Base-by-base conservation (phyloP, 2,329 filamentous ascomycete genomes). In the Rhynchosporium secalis region DNA sequence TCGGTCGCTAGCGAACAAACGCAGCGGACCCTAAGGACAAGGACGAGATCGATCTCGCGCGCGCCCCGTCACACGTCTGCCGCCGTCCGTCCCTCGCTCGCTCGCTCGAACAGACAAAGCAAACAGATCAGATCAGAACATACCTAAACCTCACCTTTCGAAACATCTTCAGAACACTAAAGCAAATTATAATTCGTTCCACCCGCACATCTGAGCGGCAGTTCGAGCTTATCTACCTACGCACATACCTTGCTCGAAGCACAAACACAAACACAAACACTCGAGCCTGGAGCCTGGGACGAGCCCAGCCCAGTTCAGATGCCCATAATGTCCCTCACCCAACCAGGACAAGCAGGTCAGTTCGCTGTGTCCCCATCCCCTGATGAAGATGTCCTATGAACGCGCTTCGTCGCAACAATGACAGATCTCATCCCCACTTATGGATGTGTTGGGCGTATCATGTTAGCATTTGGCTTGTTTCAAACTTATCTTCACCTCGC, bases 271-370 rank as follows among this genome's bases (percentile, higher is more conserved):
- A 58, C 9, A 36, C 1, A 36, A 55, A 55, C 62, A 58, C 57
- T 48, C 49, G 57, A 63, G 62, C 65, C 62, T 60, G 45, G 57
- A 63, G 62, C 65, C 62, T 60, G 45, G 62, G 45, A 43, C n/a
- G 33, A n/a, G 55, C 60, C n/a, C 33, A 36, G 33, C 9, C 33
- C 33, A 36, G 9, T 10, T 5, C 5, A 36, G 51, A 60, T 66
- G 38, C 66, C 63, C 68, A 70, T 61, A 56, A 73, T 73, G 71
- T 72, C 71, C 26, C 58, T 71, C 68, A 56, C 62, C 70, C 70
- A 72, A 70, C 70, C 70, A 69, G 65, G 64, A 49, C 60, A 65
- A 59, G 49, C 65, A 71, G 70, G 70, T 72, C 60, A 69, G 68
- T 72, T 51, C 60, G 51, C 58, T 62, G 49, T 57, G 38, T 48